phyloP scores from a whole-genome alignment of 1,139 yeast species.

The Yamadazyma triangularis region DNA sequence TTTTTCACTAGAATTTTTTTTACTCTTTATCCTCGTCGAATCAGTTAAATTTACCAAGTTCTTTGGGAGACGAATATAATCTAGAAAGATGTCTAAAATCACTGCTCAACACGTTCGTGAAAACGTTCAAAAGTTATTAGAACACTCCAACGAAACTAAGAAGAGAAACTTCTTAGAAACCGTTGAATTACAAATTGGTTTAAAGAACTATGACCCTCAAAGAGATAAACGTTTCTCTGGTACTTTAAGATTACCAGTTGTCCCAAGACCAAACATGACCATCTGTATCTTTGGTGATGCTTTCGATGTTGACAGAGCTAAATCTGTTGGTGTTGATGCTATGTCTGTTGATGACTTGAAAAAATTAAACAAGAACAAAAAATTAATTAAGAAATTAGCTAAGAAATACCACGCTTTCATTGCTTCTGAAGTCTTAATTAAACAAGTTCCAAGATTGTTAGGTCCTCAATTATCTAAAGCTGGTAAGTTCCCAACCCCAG shows the following conservation, averaged over 20 bases:
- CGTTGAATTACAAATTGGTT: slow-evolving; percentile 99
- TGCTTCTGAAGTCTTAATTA: slow-evolving; percentile 98
- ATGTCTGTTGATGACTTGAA: slow-evolving; percentile 99
- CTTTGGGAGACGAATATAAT: slow-evolving; percentile 65
- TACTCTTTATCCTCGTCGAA: slow-evolving; percentile 43
- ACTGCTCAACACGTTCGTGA: slow-evolving; percentile 93
- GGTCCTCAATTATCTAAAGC: slow-evolving; percentile 99
- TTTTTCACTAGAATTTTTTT: slow-evolving; percentile 3
- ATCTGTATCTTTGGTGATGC: slow-evolving; percentile 99
- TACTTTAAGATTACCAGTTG: slow-evolving; percentile 95
- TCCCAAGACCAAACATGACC: slow-evolving; percentile 99
- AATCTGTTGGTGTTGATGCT: slow-evolving; percentile 98
- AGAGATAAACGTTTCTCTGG: slow-evolving; percentile 99
- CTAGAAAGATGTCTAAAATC: slow-evolving; percentile 80
- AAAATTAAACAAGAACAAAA: slow-evolving; percentile 99
- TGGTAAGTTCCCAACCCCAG: slow-evolving; percentile 99
- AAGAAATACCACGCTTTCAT: slow-evolving; percentile 99
- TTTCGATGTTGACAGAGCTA: slow-evolving; percentile 99
- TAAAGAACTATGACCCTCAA: slow-evolving; percentile 99
- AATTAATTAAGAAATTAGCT: slow-evolving; percentile 98
- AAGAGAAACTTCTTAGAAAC: slow-evolving; percentile 99
- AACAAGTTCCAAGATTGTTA: slow-evolving; percentile 99
- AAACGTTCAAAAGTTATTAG: slow-evolving; percentile 89
- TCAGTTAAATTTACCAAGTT: slow-evolving; percentile 43
- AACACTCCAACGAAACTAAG: slow-evolving; percentile 91